These are phyloP conservation scores for Acanthamoeba lugdunensis DNA, from an alignment of 208 protist genomes.

Conservation along the genomic window DNA sequence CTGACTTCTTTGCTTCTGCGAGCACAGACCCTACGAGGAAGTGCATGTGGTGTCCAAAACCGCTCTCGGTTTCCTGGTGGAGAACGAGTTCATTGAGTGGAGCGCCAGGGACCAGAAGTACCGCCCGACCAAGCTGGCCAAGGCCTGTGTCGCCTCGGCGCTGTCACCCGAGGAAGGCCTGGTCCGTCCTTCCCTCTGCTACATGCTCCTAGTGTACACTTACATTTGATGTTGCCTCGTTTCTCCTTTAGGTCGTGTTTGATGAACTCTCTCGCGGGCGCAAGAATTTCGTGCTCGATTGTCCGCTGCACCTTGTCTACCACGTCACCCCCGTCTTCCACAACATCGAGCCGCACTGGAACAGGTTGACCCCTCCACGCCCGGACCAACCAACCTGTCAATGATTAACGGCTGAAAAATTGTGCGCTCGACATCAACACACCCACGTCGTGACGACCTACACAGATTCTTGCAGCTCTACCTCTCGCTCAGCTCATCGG, in stretches of 20 bases:
- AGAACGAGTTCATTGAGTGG: conserved; percentile 78
- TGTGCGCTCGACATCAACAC: background rate
- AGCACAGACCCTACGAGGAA: conserved; percentile 73
- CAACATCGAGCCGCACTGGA: conserved; percentile 81
- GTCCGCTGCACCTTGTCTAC: conserved; percentile 84
- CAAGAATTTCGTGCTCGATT: conserved; percentile 78
- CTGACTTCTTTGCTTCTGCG: background rate
- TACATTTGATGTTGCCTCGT: background rate
- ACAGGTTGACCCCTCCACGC: background rate
- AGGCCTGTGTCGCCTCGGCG: conserved; percentile 75
- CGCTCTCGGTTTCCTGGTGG: conserved; percentile 78
- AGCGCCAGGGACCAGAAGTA: conserved; percentile 65
- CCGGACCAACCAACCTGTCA: no score
- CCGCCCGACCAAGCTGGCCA: conserved; percentile 77
- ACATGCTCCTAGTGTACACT: no score
- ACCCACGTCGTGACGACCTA: background rate
- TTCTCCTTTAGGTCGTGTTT: conserved; percentile 75
- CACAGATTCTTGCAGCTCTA: conserved; percentile 70
- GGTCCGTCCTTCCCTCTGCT: background rate
- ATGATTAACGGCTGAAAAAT: no score
- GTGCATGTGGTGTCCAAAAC: conserved; percentile 70
- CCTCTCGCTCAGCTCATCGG: background rate
- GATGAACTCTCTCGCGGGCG: conserved; percentile 75
- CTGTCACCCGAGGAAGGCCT: conserved; percentile 82
- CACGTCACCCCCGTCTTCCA: conserved; percentile 80